Conservation (phyloP, 768 basidiomycete species). For the Rhodotorula diobovata region DNA sequence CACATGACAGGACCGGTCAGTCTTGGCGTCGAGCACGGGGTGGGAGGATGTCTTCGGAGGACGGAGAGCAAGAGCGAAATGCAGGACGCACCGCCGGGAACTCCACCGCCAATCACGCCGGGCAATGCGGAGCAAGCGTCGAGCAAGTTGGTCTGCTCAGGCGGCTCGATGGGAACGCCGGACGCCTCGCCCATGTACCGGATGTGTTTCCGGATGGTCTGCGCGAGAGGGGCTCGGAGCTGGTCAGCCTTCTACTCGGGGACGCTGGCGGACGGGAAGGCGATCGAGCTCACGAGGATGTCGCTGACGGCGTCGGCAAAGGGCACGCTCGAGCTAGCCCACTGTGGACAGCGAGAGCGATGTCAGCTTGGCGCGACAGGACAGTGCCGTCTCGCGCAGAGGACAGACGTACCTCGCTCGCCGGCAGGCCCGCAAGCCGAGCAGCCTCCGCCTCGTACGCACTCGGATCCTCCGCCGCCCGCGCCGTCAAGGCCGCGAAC, state of each 20-base stretch:
- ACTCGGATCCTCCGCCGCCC: neutral
- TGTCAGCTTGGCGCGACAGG: too few species aligned
- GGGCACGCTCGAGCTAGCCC: neutral
- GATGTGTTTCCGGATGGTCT: conserved; percentile 77
- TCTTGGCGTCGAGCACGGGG: neutral
- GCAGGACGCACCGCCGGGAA: conserved; percentile 75
- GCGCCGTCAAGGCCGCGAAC: conserved; percentile 20
- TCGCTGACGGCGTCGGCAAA: neutral
- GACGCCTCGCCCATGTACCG: conserved; percentile 72
- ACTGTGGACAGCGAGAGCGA: neutral
- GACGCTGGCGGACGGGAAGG: neutral
- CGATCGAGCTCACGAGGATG: conserved; percentile 10
- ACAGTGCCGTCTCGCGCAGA: too few species aligned
- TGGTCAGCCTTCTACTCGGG: neutral
- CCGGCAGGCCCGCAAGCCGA: neutral
- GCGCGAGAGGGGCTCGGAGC: neutral
- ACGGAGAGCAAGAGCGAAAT: neutral
- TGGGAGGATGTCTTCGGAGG: too few species aligned
- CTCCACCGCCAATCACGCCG: conserved; percentile 89
- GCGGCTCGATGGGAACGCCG: conserved; percentile 83
- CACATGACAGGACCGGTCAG: neutral
- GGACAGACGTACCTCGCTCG: conserved; percentile 2
- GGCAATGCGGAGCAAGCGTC: conserved; percentile 69
- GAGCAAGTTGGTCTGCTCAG: conserved; percentile 75
- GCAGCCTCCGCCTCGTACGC: conserved; percentile 5